Evolutionary conservation across 805 yeast species (phyloP), one percentile per base, ranked within the genome.

Genomic region (Metschnikowia colocasiae): DNA sequence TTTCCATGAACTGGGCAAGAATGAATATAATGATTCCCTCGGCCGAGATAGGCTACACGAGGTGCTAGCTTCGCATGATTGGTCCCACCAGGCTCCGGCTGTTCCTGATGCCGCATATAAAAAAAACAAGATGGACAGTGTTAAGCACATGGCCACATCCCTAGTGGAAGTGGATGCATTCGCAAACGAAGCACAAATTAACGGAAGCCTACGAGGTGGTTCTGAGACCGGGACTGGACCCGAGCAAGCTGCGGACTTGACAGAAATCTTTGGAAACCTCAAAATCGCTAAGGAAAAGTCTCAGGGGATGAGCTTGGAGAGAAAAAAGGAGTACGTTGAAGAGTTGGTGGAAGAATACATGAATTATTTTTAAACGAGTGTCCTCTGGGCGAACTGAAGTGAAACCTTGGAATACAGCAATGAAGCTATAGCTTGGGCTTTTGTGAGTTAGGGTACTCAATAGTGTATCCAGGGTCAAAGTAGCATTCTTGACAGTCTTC

Each of bases 401-500:
- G 40, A 15, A 18, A 15, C 7, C 15, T 3, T 12, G 40, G 13
- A 5, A 15, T n/a, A 19, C 12, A 6, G n/a, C 12, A 10, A 16
- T 15, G n/a, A 31, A 10, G 42, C 36, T 42, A 50, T 22, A 52
- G 47, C 33, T 48, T 52, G n/a, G 50, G 27, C n/a, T 20, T 47
- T 22, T 19, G 31, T 10, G 33, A 44, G 16, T 23, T 36, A 6
- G 36, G 31, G 47, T 54, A 75, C 27, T 59, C 54, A 4, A 78
- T 57, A 3, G 59, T 51, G 55, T 73, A 72, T 0, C 86, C 86
- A 0, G 87, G 87, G 18, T 77, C 78, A 55, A 85, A 80, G 54
- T 80, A 76, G 46, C 84, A 81, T 63, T 91, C 97, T 61, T 86
- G 85, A 58, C 94, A 85, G 58, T 90, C 96, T 54, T 86, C 95